Evolutionary conservation across 2,329 filamentous ascomycete genomes (phyloP), one percentile per base, ranked within the genome.

Genomic region (Tolypocladium paradoxum): DNA sequence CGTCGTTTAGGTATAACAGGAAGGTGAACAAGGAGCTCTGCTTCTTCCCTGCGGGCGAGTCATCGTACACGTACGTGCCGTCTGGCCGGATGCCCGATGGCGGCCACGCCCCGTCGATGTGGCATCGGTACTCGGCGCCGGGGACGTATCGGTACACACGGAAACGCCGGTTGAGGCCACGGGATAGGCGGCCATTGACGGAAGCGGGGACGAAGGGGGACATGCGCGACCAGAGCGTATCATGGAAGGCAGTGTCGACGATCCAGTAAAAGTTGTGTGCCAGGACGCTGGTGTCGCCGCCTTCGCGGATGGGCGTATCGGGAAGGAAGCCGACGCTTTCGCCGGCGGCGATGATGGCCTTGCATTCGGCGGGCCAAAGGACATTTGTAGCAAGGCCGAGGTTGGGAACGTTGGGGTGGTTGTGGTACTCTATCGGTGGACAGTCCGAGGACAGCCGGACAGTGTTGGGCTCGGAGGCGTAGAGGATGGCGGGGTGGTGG

Each of bases 181-280:
- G 73, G 0, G 79, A 82, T 24, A 71, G 64, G 36, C 77, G 78
- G 0, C 84, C 84, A 16, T 74, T 74, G 1, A 85, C 70, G 0
- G 68, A 67, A 0, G 70, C 62, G 0, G 85, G 83, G 0, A 88
- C 76, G 48, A 81, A 83, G 0, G 74, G 68, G 3, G 74, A 68
- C 2, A 88, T 77, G 16, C 84, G 76, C 0, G 70, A 66, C 84
- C 84, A 88, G 1, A 88, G 72, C 16, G 70, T 74, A 53, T 84
- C 76, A 60, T 83, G 79, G 64, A 87, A 87, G 0, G 74, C 71
- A 24, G 73, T 71, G 58, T 88, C 84, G 14, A 83, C 74, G 9
- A 88, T 73, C 84, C 84, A 88, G 70, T 87, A 87, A 59, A 88
- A 86, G 65, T 87, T 88, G 69, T 88, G 84, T 0, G 84, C 84